A percentile compares a stretch with the other conserved stretches of the same genome.
Conservation (phyloP, 2,329 filamentous ascomycete species). For the Pezicula carpinea region DNA sequence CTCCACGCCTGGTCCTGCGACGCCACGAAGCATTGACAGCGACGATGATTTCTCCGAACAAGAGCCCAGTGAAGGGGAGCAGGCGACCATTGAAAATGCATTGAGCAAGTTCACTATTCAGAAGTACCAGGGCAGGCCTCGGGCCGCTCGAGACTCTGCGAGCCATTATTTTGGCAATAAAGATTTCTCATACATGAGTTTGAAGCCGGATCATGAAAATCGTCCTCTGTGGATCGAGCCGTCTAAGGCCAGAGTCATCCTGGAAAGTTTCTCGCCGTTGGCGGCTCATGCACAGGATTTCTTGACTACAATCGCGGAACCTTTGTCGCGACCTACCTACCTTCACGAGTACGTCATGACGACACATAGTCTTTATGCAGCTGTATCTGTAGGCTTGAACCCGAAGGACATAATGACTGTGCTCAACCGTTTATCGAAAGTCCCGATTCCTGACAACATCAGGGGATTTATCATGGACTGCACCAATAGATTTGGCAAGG, state of each 20-base stretch:
- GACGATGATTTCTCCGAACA: slow-evolving; percentile 49
- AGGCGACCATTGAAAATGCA: slow-evolving; percentile 51
- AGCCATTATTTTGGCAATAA: slow-evolving; percentile 29
- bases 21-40: slow-evolving; percentile 53
- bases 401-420: slow-evolving; percentile 87
- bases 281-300: slow-evolving; percentile 89
- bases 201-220: slow-evolving; percentile 86
- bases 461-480: slow-evolving; percentile 70
- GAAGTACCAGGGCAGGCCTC: slow-evolving; percentile 21
- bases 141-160: slow-evolving; percentile 24
- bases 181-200: slow-evolving; percentile 72
- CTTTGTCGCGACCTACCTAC: slow-evolving; percentile 80
- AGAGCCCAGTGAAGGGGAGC: slow-evolving; percentile 43
- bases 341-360: slow-evolving; percentile 93
- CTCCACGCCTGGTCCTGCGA: slow-evolving; percentile 57
- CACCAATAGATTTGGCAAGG: slow-evolving; percentile 89
- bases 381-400: slow-evolving; percentile 88
- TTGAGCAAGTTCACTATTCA: slow-evolving; percentile 52
- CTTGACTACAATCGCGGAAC: slow-evolving; percentile 92
- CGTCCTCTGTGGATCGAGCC: slow-evolving; percentile 94
- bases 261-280: slow-evolving; percentile 89
- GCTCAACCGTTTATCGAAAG: slow-evolving; percentile 85
- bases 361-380: slow-evolving; percentile 89
- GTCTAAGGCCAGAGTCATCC: slow-evolving; percentile 76
- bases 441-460: slow-evolving; percentile 75